Evolutionary conservation across 1,284 basidiomycete species (phyloP).

Genomic region (Ceratobasidium sp.): DNA sequence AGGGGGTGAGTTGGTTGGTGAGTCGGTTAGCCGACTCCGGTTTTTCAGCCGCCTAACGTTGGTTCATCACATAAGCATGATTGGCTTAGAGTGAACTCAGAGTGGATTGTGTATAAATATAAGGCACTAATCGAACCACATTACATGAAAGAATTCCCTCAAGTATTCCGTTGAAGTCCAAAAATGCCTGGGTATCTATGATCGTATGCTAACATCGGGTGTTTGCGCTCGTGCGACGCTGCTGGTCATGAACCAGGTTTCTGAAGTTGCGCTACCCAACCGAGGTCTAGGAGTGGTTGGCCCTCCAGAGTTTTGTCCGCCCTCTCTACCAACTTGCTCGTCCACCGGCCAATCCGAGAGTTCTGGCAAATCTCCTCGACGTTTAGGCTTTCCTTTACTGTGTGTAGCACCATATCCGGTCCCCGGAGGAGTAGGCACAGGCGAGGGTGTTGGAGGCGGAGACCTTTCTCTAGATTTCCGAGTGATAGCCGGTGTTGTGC

Average conservation of each 20-base stretch:
- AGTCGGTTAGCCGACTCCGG: not conserved
- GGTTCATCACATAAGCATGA: not conserved
- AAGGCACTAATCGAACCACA: not conserved
- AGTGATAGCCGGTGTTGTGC: not conserved
- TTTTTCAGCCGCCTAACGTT: not conserved
- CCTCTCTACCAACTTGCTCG: constrained; percentile 20
- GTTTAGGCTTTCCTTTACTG: constrained; percentile 36
- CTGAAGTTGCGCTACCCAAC: constrained; percentile 24
- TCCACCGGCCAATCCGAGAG: constrained; percentile 45
- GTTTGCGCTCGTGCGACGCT: constrained; percentile 31
- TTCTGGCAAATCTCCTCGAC: constrained; percentile 28
- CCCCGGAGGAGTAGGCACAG: constrained; percentile 42
- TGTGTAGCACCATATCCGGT: constrained; percentile 43
- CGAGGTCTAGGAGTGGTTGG: constrained; percentile 29
- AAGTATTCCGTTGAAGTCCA: not conserved
- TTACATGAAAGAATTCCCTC: not conserved
- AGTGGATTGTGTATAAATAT: not conserved
- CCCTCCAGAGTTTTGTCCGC: not conserved
- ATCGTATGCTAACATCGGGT: constrained; percentile 12
- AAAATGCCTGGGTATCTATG: not conserved
- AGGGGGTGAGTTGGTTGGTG: constrained; percentile 3
- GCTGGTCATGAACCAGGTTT: constrained; percentile 42
- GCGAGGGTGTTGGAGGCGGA: constrained; percentile 48
- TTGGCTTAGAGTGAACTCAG: not conserved
- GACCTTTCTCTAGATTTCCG: constrained; percentile 33